Evolutionary conservation across 202 grass and related monocot genomes (phyloP), one percentile per base, ranked within the genome.

Genomic region (Bolboschoenoplectus hybrid): DNA sequence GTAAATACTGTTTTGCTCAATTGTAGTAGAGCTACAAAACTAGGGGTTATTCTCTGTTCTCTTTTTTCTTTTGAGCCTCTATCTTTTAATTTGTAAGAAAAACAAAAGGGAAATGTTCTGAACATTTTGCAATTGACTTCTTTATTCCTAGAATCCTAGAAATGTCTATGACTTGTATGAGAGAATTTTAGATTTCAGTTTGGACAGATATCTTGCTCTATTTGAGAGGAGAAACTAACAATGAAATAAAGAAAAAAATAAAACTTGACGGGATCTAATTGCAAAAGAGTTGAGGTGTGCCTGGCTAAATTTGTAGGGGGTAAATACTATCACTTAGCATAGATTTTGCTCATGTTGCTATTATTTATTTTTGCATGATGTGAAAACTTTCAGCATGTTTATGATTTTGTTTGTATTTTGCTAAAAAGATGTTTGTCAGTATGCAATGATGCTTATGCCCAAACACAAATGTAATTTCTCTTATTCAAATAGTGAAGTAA

Each of bases 1-100:
- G 5, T 81, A 89, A 65, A 47, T 81, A 63, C 40, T 68, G 6
- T 60, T 63, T 84, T 64, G 60, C 17, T 72, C 12, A 47, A 63
- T 46, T 77, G 46, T 47, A 69, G 43, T 41, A 10, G 61, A 82
- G 57, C 60, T 81, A 2, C 67, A 71, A 78, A 47, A 63, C 9
- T 45, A 10, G 58, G 57, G 43, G n/a, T 46, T 53, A 40, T 7
- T 46, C 67, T 72, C 14, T 12, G 26, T 72, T 47, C 81, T 61
- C 12, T 67, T 66, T 12, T 13, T 78, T 38, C 3, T 74, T 34
- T 17, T 2, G 3, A 16, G 0, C 32, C 73, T 26, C 46, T 13
- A 35, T 56, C 11, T 77, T 13, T 53, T 52, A 36, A 53, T 13
- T 7, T 76, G 72, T 76, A 76, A 52, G 20, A 57, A 56, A 71